A percentile compares a stretch with the other conserved stretches of the same genome.
Conservation (phyloP, 2,329 filamentous ascomycete species). For the Microsporum ferrugineum region DNA sequence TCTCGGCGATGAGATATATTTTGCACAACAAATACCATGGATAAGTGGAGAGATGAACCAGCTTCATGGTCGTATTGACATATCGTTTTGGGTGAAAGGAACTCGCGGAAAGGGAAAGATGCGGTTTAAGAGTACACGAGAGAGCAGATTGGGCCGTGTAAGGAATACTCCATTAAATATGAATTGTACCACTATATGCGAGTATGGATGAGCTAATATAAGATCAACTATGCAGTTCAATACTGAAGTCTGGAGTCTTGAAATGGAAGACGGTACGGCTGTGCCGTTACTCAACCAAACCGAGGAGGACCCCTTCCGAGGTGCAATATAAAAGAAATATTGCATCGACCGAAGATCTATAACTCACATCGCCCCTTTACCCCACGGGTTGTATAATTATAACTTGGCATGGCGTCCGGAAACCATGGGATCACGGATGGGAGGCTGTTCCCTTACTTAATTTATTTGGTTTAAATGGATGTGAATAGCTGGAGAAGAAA, state of each 20-base stretch:
- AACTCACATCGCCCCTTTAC: not conserved
- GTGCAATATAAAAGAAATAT: not conserved
- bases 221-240: constrained; percentile 49
- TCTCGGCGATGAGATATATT: constrained; percentile 81
- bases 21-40: constrained; percentile 67
- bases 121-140: constrained; percentile 66
- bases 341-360: not conserved
- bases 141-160: constrained; percentile 49
- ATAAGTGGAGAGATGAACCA: constrained; percentile 85
- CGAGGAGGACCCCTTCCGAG: constrained; percentile 55
- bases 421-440: not conserved
- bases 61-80: constrained; percentile 79
- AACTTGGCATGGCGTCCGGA: constrained; percentile 1
- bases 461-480: not conserved
- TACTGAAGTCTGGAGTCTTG: constrained; percentile 82
- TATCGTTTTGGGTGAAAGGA: constrained; percentile 76
- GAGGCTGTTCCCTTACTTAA: not conserved
- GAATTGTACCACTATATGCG: not conserved
- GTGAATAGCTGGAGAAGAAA: not conserved
- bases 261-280: constrained; percentile 52
- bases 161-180: constrained; percentile 17
- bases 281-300: constrained; percentile 67
- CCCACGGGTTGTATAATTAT: not conserved
- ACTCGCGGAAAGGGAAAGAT: constrained; percentile 60
- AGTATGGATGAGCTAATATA: not conserved